phyloP scores from a whole-genome alignment of 2,329 filamentous ascomycete species.

The Penicillium sp. region DNA sequence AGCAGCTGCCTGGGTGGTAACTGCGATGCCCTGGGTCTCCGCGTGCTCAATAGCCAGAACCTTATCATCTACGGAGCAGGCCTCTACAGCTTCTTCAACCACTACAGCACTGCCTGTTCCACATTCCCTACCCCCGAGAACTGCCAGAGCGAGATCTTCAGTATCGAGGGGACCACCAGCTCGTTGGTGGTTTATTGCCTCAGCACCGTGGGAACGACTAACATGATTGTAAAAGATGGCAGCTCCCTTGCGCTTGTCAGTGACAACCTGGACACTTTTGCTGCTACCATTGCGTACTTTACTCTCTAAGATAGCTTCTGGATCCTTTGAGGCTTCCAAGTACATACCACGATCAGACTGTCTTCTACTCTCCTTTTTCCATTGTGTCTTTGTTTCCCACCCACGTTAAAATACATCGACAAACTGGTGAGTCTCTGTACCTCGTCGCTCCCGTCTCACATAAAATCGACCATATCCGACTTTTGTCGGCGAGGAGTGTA shows the following conservation, averaged over 20 bases:
- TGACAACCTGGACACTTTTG: constrained; percentile 52
- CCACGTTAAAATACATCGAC: too few species aligned
- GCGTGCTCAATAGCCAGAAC: constrained; percentile 48
- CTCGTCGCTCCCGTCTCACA: too few species aligned
- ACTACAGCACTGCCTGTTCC: constrained; percentile 52
- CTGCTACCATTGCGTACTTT: constrained; percentile 48
- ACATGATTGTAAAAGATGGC: constrained; percentile 51
- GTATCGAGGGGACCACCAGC: constrained; percentile 44
- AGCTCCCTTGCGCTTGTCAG: constrained; percentile 45
- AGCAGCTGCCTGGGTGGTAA: constrained; percentile 33
- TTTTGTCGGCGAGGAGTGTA: neutral
- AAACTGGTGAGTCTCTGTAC: neutral
- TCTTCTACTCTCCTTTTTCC: neutral
- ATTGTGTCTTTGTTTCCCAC: too few species aligned
- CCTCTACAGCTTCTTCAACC: constrained; percentile 58
- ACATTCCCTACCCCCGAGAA: constrained; percentile 39
- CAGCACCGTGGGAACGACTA: constrained; percentile 50
- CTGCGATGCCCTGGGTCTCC: constrained; percentile 52
- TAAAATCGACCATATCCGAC: neutral
- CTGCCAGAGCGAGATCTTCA: constrained; percentile 55
- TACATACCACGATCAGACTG: neutral
- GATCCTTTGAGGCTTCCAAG: neutral
- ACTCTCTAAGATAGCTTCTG: constrained; percentile 21
- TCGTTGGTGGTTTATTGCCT: constrained; percentile 48
- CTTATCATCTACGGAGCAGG: constrained; percentile 56